phyloP scores from a whole-genome alignment of 179 eudicot species.

The Heliamphora pulchella region DNA sequence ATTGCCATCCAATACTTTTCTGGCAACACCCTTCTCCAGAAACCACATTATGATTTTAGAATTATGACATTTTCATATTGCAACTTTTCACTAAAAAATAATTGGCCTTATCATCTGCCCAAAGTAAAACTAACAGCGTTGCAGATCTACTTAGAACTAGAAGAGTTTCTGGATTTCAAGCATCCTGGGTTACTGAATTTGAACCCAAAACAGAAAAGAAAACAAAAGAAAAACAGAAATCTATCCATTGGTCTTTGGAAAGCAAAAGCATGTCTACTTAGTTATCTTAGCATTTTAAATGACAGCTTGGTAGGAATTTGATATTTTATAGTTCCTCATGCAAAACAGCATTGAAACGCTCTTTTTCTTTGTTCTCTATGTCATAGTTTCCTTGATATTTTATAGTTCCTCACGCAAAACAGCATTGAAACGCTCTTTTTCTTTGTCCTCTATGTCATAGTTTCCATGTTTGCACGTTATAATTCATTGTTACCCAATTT shows the following conservation, averaged over 20 bases:
- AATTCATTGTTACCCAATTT: background rate
- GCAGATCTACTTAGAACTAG: too few species aligned
- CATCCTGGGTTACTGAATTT: background rate
- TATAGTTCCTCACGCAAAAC: background rate
- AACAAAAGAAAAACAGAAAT: background rate
- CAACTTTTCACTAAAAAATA: too few species aligned
- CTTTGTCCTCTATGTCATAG: background rate
- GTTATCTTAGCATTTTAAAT: background rate
- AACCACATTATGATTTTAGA: too few species aligned
- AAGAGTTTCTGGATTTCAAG: too few species aligned
- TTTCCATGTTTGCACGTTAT: background rate
- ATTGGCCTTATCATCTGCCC: too few species aligned
- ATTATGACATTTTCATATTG: too few species aligned
- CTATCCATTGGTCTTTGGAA: background rate
- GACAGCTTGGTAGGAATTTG: background rate
- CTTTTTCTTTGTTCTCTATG: background rate
- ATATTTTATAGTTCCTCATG: background rate
- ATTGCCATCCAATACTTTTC: too few species aligned
- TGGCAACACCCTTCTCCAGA: too few species aligned
- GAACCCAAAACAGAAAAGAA: background rate
- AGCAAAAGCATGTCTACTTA: background rate
- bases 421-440: background rate
- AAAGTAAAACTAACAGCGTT: too few species aligned
- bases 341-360: background rate
- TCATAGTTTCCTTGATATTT: too few species aligned